These are phyloP conservation scores for Solanum appendiculatum DNA, from an alignment of 257 asterid species.

Conservation along the genomic window DNA sequence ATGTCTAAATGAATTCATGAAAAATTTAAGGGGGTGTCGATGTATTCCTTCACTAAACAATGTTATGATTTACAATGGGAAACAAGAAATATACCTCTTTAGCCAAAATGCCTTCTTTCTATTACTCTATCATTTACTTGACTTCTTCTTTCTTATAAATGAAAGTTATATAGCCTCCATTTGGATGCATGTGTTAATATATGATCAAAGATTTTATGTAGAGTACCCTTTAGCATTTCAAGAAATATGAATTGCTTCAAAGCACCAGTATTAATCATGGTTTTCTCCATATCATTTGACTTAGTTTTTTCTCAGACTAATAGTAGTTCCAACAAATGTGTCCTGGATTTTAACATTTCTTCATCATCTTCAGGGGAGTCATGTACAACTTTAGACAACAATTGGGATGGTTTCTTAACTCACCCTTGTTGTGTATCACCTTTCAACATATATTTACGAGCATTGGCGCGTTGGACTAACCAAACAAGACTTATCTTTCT, in stretches of 20 bases:
- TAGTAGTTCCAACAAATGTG: conserved; percentile 20
- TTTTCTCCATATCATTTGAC: not conserved
- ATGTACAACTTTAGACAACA: conserved; percentile 3
- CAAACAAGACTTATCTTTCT: conserved; percentile 35
- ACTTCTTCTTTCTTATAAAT: not conserved
- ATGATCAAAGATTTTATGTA: not conserved
- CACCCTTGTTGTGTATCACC: conserved; percentile 21
- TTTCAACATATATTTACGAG: conserved; percentile 30
- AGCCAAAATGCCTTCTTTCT: not conserved
- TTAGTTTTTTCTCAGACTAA: not conserved
- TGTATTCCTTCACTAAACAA: not conserved
- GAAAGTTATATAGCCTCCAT: not conserved
- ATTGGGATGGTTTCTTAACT: conserved; percentile 47
- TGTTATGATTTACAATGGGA: not conserved
- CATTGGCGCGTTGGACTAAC: conserved; percentile 31
- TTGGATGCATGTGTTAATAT: not conserved
- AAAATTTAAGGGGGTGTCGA: not conserved
- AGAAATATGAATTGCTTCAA: conserved; percentile 13
- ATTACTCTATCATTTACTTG: not conserved
- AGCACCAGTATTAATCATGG: not conserved
- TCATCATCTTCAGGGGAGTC: conserved; percentile 18
- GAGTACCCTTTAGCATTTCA: not conserved
- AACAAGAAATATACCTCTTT: not conserved
- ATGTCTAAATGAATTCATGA: not conserved
- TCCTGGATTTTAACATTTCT: conserved; percentile 14